Evolutionary conservation across 768 basidiomycete genomes (phyloP).

Genomic region (Cystofilobasidium capitatum): DNA sequence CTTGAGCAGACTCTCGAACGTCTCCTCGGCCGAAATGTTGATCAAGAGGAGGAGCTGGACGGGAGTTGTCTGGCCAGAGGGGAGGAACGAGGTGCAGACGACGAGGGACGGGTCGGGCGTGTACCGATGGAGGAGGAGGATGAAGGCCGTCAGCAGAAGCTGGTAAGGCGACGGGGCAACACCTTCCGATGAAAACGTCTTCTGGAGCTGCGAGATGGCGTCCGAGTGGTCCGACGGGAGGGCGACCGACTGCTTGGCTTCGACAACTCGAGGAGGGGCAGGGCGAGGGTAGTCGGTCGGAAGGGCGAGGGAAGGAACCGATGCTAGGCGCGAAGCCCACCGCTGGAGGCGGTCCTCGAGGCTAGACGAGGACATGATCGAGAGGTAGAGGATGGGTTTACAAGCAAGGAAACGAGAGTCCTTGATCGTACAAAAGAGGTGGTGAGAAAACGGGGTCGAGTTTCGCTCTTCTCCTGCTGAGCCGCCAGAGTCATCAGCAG

Average conservation of each 20-base stretch:
- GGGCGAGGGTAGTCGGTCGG: constrained; percentile 94
- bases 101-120: constrained; percentile 91
- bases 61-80: constrained; percentile 51
- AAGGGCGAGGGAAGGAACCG: constrained; percentile 76
- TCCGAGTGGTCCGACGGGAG: constrained; percentile 10
- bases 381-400: background rate
- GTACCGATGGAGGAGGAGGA: constrained; percentile 80
- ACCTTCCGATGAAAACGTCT: constrained; percentile 25
- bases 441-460: too few relatives aligned
- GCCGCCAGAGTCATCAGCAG: too few relatives aligned
- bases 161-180: constrained; percentile 69
- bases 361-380: constrained; percentile 1
- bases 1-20: constrained; percentile 78
- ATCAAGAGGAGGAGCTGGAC: constrained; percentile 77
- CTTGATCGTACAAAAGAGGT: too few relatives aligned
- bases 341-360: constrained; percentile 35
- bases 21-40: constrained; percentile 69
- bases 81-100: constrained; percentile 41
- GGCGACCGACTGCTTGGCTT: constrained; percentile 60
- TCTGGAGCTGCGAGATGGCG: constrained; percentile 32
- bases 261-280: constrained; percentile 64
- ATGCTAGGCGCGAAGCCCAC: constrained; percentile 51
- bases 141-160: constrained; percentile 82
- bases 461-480: too few relatives aligned
- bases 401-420: too few relatives aligned